Base-by-base conservation (phyloP, 345 rosid species). In the Dimocarpus longan region DNA sequence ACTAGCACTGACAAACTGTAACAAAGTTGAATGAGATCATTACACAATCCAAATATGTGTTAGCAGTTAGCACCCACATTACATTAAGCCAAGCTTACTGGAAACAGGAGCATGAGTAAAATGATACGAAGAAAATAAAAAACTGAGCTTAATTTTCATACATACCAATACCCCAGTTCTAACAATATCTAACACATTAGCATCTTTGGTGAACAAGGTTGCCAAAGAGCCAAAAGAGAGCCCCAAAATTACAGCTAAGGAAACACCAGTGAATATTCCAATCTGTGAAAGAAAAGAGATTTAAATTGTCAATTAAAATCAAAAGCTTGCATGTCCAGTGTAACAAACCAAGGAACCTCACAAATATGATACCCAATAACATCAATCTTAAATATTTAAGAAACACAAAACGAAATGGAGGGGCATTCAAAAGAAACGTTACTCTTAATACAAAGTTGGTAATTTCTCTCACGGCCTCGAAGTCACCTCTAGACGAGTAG, bases 1-100 rank as follows among this genome's bases (percentile, higher is more conserved):
- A 76, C 94, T 93, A 32, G 91, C 97, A 48, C 96, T 88, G 16
- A 92, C 97, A 44, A 93, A 95, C 98, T 95, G 90, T 26, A 42
- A 78, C 28, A 68, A 57, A 68, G 67, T 66, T 18, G 42, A 16
- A 74, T 56, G 68, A 74, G 66, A n/a, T 71, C 32, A 60, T 13
- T 37, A 56, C 44, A 75, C 16, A 3, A 69, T 22, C 52, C 8
- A 67, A 73, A 66, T 24, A 62, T 0, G 6, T 3, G n/a, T 5
- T n/a, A 8, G 40, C 19, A 79, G n/a, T 5, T n/a, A 8, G 40
- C 19, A 79, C 4, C 70, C 18, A 43, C 10, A 37, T 28, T 19
- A 19, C 60, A 22, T 4, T 60, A 44, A 68, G 42, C 18, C 32
- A 0, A 22, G 48, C 18, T 22, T 0, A 39, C 24, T 19, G 48